phyloP scores from a whole-genome alignment of 441 rosid species.

The Adansonia madagascariensis region DNA sequence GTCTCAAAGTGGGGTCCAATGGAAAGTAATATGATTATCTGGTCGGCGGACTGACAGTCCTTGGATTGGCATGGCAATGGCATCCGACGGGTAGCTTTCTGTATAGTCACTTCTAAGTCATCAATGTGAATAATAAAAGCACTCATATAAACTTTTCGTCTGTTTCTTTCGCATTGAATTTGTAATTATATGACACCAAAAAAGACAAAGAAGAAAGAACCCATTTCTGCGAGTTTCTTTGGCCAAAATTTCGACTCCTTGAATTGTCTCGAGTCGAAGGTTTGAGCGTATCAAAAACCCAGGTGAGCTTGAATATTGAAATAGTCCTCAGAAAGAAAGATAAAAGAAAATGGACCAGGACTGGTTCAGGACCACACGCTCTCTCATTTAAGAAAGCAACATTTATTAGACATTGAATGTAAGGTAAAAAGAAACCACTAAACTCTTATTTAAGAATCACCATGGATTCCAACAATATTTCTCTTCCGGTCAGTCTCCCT shows the following conservation, averaged over 20 bases:
- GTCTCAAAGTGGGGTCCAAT: constrained; percentile 15
- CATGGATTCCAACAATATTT: constrained; percentile 9
- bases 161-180: constrained; percentile 34
- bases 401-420: constrained; percentile 17
- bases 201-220: constrained; percentile 46
- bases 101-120: constrained; percentile 19
- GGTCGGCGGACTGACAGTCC: constrained; percentile 36
- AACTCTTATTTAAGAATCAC: background rate
- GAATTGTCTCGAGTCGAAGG: background rate
- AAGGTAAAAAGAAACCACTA: background rate
- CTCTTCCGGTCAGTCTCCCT: background rate
- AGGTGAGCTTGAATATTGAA: constrained; percentile 19
- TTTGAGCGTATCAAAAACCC: constrained; percentile 5
- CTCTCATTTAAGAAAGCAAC: background rate
- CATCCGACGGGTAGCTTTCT: constrained; percentile 37
- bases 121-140: constrained; percentile 2
- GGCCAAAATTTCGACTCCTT: background rate
- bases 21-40: background rate
- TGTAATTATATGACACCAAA: constrained; percentile 30
- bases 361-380: constrained; percentile 2
- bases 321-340: background rate
- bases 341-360: too few species aligned
- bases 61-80: constrained; percentile 38
- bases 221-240: constrained; percentile 21
- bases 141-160: constrained; percentile 20